These are phyloP conservation scores for Blastobotrys malaysiensis DNA, from an alignment of 1,139 yeast genomes.

Conservation along the genomic window DNA sequence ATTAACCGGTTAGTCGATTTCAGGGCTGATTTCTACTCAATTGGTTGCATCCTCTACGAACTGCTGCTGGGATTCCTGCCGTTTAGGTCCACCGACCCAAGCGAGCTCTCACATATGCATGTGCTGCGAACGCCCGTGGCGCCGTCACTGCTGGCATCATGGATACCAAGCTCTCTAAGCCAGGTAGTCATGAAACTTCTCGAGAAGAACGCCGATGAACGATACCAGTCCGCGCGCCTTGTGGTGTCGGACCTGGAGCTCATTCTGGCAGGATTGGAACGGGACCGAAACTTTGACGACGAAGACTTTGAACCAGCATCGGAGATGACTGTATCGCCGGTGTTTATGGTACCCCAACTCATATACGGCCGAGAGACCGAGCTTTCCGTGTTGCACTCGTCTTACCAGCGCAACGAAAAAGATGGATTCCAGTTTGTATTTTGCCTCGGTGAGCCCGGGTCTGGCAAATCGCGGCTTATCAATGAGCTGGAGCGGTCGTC, in stretches of 20 bases:
- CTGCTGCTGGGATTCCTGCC: slow-evolving; percentile 45
- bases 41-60: slow-evolving; percentile 50
- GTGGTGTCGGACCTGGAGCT: slow-evolving; percentile 39
- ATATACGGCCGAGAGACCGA: slow-evolving; percentile 40
- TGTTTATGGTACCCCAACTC: slow-evolving; percentile 32
- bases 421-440: slow-evolving; percentile 34
- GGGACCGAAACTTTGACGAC: slow-evolving; percentile 16
- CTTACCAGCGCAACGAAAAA: slow-evolving; percentile 27
- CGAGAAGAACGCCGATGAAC: slow-evolving; percentile 40
- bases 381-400: slow-evolving; percentile 28
- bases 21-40: slow-evolving; percentile 47
- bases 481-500: slow-evolving; percentile 40
- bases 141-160: slow-evolving; percentile 37
- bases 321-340: slow-evolving; percentile 20
- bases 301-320: slow-evolving; percentile 24
- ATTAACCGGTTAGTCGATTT: slow-evolving; percentile 41
- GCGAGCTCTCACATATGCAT: slow-evolving; percentile 42
- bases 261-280: slow-evolving; percentile 22
- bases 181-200: slow-evolving; percentile 42
- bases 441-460: slow-evolving; percentile 44
- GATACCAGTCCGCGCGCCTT: slow-evolving; percentile 40
- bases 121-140: slow-evolving; percentile 41
- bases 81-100: slow-evolving; percentile 41
- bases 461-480: slow-evolving; percentile 46
- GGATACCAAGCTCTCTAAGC: slow-evolving; percentile 40